Base-by-base conservation (phyloP, 225 moss, liverwort and hornwort species). In the Bryum argenteum region DNA sequence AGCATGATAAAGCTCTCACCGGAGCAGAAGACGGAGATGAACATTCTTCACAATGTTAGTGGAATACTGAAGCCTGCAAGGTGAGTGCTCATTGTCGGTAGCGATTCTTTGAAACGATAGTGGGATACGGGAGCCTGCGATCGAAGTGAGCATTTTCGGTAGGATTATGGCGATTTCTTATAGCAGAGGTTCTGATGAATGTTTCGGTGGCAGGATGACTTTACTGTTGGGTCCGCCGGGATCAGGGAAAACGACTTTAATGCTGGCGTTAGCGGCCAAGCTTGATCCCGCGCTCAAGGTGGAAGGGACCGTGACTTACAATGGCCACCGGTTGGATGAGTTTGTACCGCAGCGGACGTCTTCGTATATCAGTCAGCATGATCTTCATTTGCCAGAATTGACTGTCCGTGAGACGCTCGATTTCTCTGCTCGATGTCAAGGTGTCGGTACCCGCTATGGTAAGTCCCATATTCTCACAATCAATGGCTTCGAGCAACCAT, bases 291-390 rank as follows among this genome's bases (percentile, higher is more conserved):
- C 67, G 11, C 73, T 94, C 54, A 91, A 87, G 55, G 83, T 86
- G 11, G 42, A 20, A 10, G 95, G 95, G n/a, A 78, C 69, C 9
- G 47, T 95, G 66, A 82, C 89, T 0, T 93, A 91, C 79, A 93
- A 95, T 55, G 95, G 95, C 11, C 75, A 91, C 52, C 26, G 9
- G 1, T 64, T 89, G 50, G 22, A 89, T 6, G 91, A 95, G 71
- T 95, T 95, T 61, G 85, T 93, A 57, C 89, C 95, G 0, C 92
- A 91, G 43, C 88, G 91, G 76, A 95, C 95, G 21, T 83, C 93
- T 2, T 88, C 87, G 17, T 95, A 95, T 71, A 86, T 93, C 20
- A 88, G 92, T 54, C 95, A 95, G 59, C 58, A 91, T 64, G 95
- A 95, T 44, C 79, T 93, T 41, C 95, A 93, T 20, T 75, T 83